Conservation (phyloP, 306 rosid species). For the Castanea mollissima region DNA sequence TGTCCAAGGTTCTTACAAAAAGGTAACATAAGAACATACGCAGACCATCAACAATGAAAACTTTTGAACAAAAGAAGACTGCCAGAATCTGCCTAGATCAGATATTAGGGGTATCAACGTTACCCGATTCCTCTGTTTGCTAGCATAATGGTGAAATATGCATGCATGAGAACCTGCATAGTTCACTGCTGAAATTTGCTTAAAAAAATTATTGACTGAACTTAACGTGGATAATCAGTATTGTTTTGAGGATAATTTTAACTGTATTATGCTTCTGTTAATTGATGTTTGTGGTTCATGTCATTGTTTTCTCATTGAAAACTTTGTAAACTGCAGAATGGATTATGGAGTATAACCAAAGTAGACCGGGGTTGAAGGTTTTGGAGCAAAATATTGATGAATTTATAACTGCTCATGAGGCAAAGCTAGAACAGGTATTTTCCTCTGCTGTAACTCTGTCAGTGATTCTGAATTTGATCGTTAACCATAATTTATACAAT, state of each 20-base stretch:
- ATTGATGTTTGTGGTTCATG: not conserved
- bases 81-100: not conserved
- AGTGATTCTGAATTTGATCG: not conserved
- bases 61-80: not conserved
- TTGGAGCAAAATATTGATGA: conserved; percentile 72
- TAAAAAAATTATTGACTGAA: not conserved
- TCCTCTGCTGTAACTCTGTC: not conserved
- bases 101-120: not conserved
- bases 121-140: not conserved
- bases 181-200: not conserved
- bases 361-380: conserved; percentile 62
- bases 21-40: not conserved
- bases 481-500: not conserved
- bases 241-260: not conserved
- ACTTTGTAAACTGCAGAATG: conserved; percentile 60
- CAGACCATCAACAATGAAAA: not conserved
- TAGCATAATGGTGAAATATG: not conserved
- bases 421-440: conserved; percentile 60
- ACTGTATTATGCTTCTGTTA: not conserved
- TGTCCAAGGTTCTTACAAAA: not conserved
- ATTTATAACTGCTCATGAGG: conserved; percentile 66
- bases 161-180: not conserved
- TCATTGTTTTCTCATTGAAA: conserved; percentile 19
- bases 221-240: not conserved
- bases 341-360: conserved; percentile 62